Conservation (phyloP, 768 basidiomycete species). For the Collybiopsis confluens region DNA sequence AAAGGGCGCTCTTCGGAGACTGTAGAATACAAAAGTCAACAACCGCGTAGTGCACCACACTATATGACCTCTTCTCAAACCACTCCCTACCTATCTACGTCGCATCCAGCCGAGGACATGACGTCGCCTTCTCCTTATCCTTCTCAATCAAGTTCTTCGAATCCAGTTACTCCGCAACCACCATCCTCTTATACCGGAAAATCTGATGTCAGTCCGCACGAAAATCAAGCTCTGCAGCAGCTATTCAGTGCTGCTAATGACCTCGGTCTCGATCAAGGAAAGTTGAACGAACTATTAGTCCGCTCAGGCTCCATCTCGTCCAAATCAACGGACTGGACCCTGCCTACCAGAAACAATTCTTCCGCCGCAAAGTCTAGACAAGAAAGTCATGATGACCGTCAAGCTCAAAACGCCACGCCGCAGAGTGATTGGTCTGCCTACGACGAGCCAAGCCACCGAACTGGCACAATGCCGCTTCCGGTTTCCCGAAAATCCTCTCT, state of each 20-base stretch:
- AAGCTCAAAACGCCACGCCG: not conserved
- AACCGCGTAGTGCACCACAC: conserved; percentile 3
- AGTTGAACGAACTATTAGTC: conserved; percentile 63
- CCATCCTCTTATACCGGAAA: conserved; percentile 19
- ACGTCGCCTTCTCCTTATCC: conserved; percentile 14
- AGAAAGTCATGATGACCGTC: conserved; percentile 25
- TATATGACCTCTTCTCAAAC: conserved; percentile 5
- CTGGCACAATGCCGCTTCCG: conserved; percentile 16
- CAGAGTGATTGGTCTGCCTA: conserved; percentile 6
- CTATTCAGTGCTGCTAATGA: conserved; percentile 72
- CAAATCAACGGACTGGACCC: conserved; percentile 43
- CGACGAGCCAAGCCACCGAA: conserved; percentile 1
- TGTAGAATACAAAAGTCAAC: conserved; percentile 3
- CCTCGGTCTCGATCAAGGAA: conserved; percentile 71
- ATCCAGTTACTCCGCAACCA: conserved; percentile 4
- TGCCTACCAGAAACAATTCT: conserved; percentile 40
- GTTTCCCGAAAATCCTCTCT: conserved; percentile 23
- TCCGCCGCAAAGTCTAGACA: conserved; percentile 25
- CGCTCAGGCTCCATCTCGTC: conserved; percentile 69
- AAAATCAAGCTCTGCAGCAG: conserved; percentile 60
- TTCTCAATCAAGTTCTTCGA: conserved; percentile 12
- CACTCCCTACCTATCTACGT: not conserved
- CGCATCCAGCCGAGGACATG: not conserved
- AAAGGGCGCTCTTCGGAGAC: conserved; percentile 36
- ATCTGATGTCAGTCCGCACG: conserved; percentile 23